These are phyloP conservation scores for Agastache rugosa DNA, from an alignment of 257 asterid species.

Conservation along the genomic window DNA sequence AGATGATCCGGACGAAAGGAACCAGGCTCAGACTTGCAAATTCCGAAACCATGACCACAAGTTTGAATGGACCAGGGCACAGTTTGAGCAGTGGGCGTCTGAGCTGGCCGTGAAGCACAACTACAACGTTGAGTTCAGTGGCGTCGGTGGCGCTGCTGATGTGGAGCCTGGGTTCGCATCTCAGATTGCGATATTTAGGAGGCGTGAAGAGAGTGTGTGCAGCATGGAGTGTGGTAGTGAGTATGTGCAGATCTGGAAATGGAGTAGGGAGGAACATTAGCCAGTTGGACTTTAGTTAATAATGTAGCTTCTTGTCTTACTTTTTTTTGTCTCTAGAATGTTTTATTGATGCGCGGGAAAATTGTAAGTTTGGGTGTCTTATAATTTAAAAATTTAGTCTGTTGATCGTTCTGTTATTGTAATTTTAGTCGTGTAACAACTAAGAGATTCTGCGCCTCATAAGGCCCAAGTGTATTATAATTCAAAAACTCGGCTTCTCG, in stretches of 20 bases:
- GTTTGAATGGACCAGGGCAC: slow-evolving; percentile 92
- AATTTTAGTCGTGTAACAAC: too few species aligned
- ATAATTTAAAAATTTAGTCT: too few species aligned
- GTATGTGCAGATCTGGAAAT: slow-evolving; percentile 69
- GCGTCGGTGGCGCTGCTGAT: slow-evolving; percentile 78
- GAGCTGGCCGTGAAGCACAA: slow-evolving; percentile 63
- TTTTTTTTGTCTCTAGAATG: background rate
- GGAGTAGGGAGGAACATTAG: slow-evolving; percentile 46
- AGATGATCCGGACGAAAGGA: slow-evolving; percentile 72
- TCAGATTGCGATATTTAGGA: slow-evolving; percentile 86
- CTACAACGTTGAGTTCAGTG: slow-evolving; percentile 73
- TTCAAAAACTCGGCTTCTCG: too few species aligned
- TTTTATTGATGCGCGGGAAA: too few species aligned
- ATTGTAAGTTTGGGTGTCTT: too few species aligned
- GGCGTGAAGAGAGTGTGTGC: slow-evolving; percentile 40
- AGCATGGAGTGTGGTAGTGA: slow-evolving; percentile 39
- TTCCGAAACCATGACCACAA: slow-evolving; percentile 96
- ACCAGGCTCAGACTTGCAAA: slow-evolving; percentile 55
- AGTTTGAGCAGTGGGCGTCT: slow-evolving; percentile 80
- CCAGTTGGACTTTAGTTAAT: background rate
- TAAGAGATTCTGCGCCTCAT: too few species aligned
- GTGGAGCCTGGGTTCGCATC: slow-evolving; percentile 94
- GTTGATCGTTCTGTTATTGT: too few species aligned
- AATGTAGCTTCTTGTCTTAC: background rate
- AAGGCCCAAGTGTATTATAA: too few species aligned